A percentile compares a stretch with the other conserved stretches of the same genome.
phyloP scores from a whole-genome alignment of 2,329 filamentous ascomycete species.

The Colletotrichum sp. region DNA sequence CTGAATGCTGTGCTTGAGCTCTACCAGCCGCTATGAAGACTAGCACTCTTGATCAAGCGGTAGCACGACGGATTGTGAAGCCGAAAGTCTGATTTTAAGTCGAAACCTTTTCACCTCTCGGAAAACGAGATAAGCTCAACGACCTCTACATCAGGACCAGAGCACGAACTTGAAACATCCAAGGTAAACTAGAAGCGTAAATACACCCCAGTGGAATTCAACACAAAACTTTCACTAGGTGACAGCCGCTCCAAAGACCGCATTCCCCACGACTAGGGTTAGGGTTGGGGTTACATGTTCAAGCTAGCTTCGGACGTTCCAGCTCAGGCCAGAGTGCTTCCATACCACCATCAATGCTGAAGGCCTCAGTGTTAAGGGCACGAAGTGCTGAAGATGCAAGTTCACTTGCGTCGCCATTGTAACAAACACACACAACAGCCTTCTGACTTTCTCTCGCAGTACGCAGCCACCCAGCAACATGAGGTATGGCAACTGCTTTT shows the following conservation, averaged over 20 bases:
- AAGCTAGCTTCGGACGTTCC: background rate
- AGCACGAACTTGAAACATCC: background rate
- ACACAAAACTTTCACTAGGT: background rate
- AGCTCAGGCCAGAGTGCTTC: background rate
- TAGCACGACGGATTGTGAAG: rapidly evolving
- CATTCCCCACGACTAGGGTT: rapidly evolving
- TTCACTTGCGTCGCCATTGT: conserved; percentile 2
- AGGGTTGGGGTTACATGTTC: rapidly evolving
- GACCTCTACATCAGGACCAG: rapidly evolving
- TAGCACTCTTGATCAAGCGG: background rate
- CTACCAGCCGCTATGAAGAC: background rate
- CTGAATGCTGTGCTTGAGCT: rapidly evolving
- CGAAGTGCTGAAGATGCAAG: background rate
- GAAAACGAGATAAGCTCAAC: rapidly evolving
- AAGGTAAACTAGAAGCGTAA: rapidly evolving
- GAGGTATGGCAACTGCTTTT: background rate
- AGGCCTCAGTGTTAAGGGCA: background rate
- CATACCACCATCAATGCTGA: conserved; percentile 6
- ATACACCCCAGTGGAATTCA: background rate
- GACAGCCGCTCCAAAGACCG: rapidly evolving
- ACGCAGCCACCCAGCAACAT: background rate
- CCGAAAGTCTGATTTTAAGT: background rate
- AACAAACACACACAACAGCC: background rate
- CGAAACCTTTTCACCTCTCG: background rate
- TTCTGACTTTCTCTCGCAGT: background rate